Evolutionary conservation across 768 basidiomycete species (phyloP).

Genomic region (Lentinula sp.): DNA sequence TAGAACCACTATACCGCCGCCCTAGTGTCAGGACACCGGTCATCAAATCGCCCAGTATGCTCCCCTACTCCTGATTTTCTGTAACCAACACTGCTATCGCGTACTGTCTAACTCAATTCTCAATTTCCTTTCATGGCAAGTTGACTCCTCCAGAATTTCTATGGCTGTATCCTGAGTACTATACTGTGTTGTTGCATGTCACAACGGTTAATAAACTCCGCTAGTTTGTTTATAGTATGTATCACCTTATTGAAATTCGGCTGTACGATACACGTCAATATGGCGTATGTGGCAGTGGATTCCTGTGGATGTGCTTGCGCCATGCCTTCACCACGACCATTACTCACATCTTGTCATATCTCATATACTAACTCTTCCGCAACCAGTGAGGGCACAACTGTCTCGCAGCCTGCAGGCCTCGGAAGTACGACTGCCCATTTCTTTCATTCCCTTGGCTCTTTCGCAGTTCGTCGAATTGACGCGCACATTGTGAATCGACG

Average conservation of each 20-base stretch:
- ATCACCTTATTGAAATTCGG: too few species aligned
- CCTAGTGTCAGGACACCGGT: conserved; percentile 18
- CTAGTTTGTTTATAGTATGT: too few species aligned
- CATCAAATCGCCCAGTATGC: not conserved
- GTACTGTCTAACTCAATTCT: not conserved
- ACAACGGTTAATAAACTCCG: too few species aligned
- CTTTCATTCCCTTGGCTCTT: not conserved
- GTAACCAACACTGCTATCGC: not conserved
- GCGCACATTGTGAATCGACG: not conserved
- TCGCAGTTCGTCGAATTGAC: not conserved
- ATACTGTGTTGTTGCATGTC: too few species aligned
- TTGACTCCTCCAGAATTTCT: too few species aligned
- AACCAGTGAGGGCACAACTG: not conserved
- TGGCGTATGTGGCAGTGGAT: too few species aligned
- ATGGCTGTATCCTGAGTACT: too few species aligned
- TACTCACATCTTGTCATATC: too few species aligned
- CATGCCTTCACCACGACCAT: too few species aligned
- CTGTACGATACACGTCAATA: too few species aligned
- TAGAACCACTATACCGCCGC: conserved; percentile 27
- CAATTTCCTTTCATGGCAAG: too few species aligned
- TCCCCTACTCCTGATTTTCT: not conserved
- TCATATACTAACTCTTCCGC: not conserved
- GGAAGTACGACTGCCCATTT: not conserved
- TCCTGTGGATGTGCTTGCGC: too few species aligned
- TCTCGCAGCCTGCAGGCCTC: not conserved